Conservation (phyloP, 2,329 filamentous ascomycete genomes). For the Aurifilum marmelostoma region DNA sequence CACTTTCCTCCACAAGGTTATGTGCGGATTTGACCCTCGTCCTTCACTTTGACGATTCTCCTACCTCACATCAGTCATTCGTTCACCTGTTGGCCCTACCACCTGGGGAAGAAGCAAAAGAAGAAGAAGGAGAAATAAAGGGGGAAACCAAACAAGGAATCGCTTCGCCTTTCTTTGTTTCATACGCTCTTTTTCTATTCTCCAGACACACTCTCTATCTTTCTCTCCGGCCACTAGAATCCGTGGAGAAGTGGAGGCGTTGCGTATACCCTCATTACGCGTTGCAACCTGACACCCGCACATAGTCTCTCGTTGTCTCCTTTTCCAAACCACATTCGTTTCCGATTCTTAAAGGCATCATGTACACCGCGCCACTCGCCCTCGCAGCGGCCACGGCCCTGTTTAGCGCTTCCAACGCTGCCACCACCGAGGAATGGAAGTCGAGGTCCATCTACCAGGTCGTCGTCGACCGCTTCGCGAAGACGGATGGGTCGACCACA, state of each 20-base stretch:
- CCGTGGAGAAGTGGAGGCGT: conserved; percentile 13
- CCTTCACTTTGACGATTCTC: neutral
- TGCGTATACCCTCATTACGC: conserved; percentile 16
- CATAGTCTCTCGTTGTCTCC: neutral
- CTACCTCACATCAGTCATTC: conserved; percentile 20
- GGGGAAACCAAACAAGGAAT: conserved; percentile 16
- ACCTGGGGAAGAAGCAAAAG: conserved; percentile 12
- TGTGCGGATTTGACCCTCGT: conserved; percentile 18
- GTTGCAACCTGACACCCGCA: conserved; percentile 9
- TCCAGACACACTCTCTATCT: neutral
- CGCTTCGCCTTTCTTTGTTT: conserved; percentile 13
- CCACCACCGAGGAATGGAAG: conserved; percentile 48
- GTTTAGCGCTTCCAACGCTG: conserved; percentile 48
- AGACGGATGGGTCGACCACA: conserved; percentile 49
- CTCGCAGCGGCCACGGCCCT: conserved; percentile 34
- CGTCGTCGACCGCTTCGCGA: conserved; percentile 60
- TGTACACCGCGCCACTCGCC: conserved; percentile 29
- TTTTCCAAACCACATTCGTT: neutral
- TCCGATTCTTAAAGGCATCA: conserved; percentile 15
- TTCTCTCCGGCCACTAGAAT: neutral
- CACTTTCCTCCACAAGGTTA: conserved; percentile 16
- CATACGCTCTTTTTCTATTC: conserved; percentile 25
- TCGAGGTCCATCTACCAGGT: conserved; percentile 61
- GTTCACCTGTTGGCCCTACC: conserved; percentile 15
- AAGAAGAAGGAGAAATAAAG: neutral